Percentiles rank a stretch among this genome's conserved stretches.
These are phyloP conservation scores for Litsea cubeba DNA, from an alignment of 164 flowering plant species.

Conservation along the genomic window DNA sequence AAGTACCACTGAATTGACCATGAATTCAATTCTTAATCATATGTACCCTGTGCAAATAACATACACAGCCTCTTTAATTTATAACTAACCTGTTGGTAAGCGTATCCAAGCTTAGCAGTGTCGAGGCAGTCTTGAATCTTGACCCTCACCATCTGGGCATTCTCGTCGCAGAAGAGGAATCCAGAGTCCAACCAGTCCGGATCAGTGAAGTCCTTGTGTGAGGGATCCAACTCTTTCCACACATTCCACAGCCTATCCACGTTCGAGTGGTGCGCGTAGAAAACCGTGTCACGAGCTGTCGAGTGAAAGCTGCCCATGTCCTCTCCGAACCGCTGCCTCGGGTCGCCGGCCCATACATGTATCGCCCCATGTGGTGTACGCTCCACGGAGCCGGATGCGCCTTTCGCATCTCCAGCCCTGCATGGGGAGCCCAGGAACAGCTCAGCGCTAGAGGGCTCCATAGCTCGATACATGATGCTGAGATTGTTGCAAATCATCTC, in stretches of 20 bases:
- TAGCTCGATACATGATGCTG: constrained; percentile 3
- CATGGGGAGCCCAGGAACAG: constrained; percentile 15
- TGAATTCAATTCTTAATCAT: too few relatives aligned
- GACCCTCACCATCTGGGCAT: constrained; percentile 10
- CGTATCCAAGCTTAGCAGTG: constrained; percentile 1
- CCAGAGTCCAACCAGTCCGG: constrained; percentile 17
- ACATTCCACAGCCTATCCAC: constrained; percentile 14
- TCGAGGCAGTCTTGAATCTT: constrained; percentile 6
- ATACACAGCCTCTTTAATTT: too few relatives aligned
- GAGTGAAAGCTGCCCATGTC: not conserved
- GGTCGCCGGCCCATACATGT: too few relatives aligned
- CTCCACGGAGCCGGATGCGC: constrained; percentile 6
- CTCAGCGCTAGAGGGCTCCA: not conserved
- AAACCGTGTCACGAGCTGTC: constrained; percentile 14
- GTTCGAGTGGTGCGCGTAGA: constrained; percentile 16
- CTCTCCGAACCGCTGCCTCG: too few relatives aligned
- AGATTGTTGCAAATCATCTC: not conserved
- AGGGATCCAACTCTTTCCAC: constrained; percentile 8
- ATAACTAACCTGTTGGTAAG: not conserved
- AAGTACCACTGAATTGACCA: too few relatives aligned
- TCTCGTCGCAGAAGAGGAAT: constrained; percentile 20
- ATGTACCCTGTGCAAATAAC: too few relatives aligned
- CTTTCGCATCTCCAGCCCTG: not conserved
- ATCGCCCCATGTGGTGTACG: too few relatives aligned
- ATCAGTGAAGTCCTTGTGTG: not conserved